A percentile compares a stretch with the other conserved stretches of the same genome.
phyloP scores from a whole-genome alignment of 495 filamentous ascomycete species.

The Xylaria cubensis region DNA sequence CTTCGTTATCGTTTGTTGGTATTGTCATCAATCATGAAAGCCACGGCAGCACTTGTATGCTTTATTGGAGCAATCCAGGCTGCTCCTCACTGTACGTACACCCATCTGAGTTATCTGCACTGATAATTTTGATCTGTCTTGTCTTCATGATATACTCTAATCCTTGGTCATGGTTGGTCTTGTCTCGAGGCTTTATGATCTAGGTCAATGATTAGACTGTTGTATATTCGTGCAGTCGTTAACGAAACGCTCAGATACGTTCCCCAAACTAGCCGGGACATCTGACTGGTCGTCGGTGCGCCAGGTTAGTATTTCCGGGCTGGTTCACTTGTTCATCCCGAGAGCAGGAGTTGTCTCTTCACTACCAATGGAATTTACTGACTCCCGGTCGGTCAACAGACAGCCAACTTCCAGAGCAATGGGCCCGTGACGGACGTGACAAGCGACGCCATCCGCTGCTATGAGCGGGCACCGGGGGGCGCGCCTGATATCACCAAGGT shows the following conservation, averaged over 20 bases:
- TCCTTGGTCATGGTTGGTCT: not conserved
- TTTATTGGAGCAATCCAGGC: conserved; percentile 42
- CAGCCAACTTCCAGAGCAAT: conserved; percentile 58
- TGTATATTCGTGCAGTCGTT: conserved; percentile 3
- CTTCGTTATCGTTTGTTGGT: not conserved
- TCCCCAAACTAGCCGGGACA: conserved; percentile 42
- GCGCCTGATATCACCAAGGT: conserved; percentile 49
- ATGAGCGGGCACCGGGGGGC: conserved; percentile 51
- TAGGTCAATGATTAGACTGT: not conserved
- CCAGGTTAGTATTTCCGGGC: conserved; percentile 28
- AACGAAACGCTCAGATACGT: conserved; percentile 33
- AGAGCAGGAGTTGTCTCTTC: not conserved
- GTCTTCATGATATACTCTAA: not conserved
- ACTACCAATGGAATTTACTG: not conserved
- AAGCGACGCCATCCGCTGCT: conserved; percentile 57
- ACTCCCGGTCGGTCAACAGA: conserved; percentile 23
- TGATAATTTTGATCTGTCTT: not conserved
- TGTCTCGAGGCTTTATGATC: not conserved
- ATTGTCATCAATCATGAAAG: conserved; percentile 43
- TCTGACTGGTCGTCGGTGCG: conserved; percentile 59
- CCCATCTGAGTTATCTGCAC: not conserved
- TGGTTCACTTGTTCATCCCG: not conserved
- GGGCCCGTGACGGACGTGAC: conserved; percentile 58
- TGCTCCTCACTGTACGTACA: conserved; percentile 50
- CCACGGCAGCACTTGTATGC: conserved; percentile 40